A percentile compares a stretch with the other conserved stretches of the same genome.
phyloP scores from a whole-genome alignment of 306 rosid species.

The Cucurbita moschata region DNA sequence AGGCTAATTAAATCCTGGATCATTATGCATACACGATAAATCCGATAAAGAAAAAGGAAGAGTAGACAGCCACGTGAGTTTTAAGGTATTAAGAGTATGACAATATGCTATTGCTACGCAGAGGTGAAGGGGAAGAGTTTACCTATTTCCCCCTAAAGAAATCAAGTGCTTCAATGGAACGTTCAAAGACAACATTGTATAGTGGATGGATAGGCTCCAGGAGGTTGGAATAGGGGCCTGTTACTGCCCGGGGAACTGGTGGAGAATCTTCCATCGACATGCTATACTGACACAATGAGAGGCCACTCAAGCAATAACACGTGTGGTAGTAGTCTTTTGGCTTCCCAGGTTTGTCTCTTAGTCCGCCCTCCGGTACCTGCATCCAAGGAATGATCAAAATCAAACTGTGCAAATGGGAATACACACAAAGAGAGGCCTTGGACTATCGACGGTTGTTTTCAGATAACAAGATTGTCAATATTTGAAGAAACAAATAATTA shows the following conservation, averaged over 20 bases:
- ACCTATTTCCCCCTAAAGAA: conserved; percentile 34
- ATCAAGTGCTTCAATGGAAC: conserved; percentile 51
- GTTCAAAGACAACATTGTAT: conserved; percentile 52
- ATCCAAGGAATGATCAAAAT: not conserved
- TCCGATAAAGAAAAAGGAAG: not conserved
- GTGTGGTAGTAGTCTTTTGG: conserved; percentile 68
- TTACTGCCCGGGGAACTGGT: conserved; percentile 33
- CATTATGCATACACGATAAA: not conserved
- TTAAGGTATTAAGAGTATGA: not conserved
- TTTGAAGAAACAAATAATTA: not conserved
- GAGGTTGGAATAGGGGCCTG: conserved; percentile 66
- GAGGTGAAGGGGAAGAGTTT: not conserved
- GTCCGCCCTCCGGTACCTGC: conserved; percentile 69
- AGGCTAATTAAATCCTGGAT: not conserved
- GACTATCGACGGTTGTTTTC: not conserved
- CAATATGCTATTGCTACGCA: not conserved
- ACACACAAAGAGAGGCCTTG: not conserved
- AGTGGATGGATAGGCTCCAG: conserved; percentile 78
- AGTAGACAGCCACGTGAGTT: not conserved
- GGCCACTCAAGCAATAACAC: conserved; percentile 87
- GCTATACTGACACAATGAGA: conserved; percentile 68
- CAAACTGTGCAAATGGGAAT: not conserved
- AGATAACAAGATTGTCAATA: not conserved
- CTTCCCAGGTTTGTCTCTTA: conserved; percentile 83
- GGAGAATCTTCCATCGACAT: conserved; percentile 40